Evolutionary conservation across 2,329 filamentous ascomycete species (phyloP).

Genomic region (Nothomitra cinnamomea): DNA sequence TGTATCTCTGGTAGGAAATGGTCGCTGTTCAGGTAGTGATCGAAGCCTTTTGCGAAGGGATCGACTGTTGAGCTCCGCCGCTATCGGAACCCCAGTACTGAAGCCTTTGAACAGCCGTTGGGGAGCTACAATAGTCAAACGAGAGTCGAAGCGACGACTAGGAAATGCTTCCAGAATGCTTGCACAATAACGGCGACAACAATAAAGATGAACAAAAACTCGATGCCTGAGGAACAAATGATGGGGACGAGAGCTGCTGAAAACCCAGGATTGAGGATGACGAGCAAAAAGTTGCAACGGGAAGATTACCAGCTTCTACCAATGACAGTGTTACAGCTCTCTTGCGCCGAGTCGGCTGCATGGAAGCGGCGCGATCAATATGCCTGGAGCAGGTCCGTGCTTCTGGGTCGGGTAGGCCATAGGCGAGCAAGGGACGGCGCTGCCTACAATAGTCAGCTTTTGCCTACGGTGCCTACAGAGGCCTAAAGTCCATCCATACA

Average conservation of each 20-base stretch:
- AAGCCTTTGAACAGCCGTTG: background rate
- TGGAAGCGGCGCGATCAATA: background rate
- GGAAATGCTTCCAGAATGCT: background rate
- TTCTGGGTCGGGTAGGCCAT: background rate
- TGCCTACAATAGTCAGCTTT: background rate
- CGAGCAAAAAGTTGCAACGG: background rate
- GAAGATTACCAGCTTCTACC: conserved; percentile 1
- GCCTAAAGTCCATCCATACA: background rate
- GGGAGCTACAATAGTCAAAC: background rate
- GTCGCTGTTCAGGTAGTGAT: background rate
- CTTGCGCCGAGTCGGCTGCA: background rate
- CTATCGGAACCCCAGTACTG: too few species aligned
- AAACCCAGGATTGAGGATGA: background rate
- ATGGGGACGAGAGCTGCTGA: background rate
- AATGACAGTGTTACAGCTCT: conserved; percentile 1
- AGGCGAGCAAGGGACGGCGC: background rate
- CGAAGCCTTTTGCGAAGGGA: background rate
- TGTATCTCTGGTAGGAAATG: background rate
- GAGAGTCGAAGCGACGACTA: conserved; percentile 1
- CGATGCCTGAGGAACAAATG: conserved; percentile 4
- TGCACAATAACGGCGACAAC: background rate
- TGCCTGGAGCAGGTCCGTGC: conserved; percentile 1
- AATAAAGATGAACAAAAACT: background rate
- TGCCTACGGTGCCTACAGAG: background rate
- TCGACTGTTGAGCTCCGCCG: background rate